Evolutionary conservation across 345 rosid genomes (phyloP).

Genomic region (Clausena lansium): DNA sequence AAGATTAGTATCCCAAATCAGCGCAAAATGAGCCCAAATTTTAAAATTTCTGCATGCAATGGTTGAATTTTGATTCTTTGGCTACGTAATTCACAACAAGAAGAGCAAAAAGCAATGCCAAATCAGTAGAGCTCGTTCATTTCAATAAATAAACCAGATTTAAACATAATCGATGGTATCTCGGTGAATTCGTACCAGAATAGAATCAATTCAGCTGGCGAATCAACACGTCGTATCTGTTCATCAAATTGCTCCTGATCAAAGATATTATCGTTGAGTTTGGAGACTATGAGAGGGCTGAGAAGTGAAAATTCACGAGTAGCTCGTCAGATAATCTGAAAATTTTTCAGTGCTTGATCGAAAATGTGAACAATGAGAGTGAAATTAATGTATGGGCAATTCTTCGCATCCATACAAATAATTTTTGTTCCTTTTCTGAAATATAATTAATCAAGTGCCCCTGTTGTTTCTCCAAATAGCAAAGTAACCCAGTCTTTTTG

Average conservation of each 20-base stretch:
- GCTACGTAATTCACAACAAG: not conserved
- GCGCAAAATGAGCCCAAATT: not conserved
- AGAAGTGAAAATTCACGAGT: constrained; percentile 12
- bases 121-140: not conserved
- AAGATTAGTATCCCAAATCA: not conserved
- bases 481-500: not conserved
- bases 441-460: not conserved
- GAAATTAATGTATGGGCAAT: not conserved
- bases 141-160: not conserved
- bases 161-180: constrained; percentile 2
- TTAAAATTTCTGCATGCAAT: not conserved
- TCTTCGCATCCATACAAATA: not conserved
- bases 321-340: constrained; percentile 6
- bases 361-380: not conserved
- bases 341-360: not conserved
- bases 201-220: not conserved
- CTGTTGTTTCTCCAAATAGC: not conserved
- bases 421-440: not conserved
- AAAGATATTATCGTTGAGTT: constrained; percentile 10
- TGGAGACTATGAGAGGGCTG: not conserved
- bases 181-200: not conserved
- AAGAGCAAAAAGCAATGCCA: not conserved
- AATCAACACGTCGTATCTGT: constrained; percentile 1
- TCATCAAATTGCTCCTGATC: constrained; percentile 15
- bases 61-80: not conserved